Conservation (phyloP, 495 filamentous ascomycete genomes). For the Amniculicola lignicola region DNA sequence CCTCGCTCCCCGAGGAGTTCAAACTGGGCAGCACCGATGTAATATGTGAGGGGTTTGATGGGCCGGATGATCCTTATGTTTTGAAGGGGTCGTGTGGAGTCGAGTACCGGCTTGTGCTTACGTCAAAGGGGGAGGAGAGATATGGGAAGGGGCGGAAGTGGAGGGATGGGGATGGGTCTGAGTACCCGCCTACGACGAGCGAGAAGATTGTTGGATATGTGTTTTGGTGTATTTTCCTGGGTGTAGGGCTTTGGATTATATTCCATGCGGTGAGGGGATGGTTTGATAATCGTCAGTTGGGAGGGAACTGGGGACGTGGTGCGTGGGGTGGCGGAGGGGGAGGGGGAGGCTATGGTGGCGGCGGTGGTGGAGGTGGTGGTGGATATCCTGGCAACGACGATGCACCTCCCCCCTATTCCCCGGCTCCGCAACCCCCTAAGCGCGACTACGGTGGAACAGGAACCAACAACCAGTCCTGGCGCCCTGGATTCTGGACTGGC, state of each 20-base stretch:
- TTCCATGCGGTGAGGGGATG: slow-evolving; percentile 43
- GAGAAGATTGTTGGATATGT: slow-evolving; percentile 24
- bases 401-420: slow-evolving; percentile 59
- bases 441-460: slow-evolving; percentile 22
- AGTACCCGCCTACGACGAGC: slow-evolving; percentile 6
- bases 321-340: slow-evolving; percentile 54
- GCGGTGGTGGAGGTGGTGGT: slow-evolving; percentile 38
- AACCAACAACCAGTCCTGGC: slow-evolving; percentile 62
- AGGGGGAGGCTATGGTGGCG: slow-evolving; percentile 33
- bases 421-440: slow-evolving; percentile 34
- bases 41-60: slow-evolving; percentile 82
- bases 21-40: slow-evolving; percentile 90
- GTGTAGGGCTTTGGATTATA: slow-evolving; percentile 52
- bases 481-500: slow-evolving; percentile 87
- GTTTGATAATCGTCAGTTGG: background rate
- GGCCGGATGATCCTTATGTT: slow-evolving; percentile 72
- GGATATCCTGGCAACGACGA: slow-evolving; percentile 50
- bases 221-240: slow-evolving; percentile 45
- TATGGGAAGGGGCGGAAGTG: slow-evolving; percentile 44
- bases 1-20: slow-evolving; percentile 74
- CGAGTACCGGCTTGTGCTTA: slow-evolving; percentile 81
- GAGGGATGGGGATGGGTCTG: slow-evolving; percentile 18
- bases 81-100: slow-evolving; percentile 89
- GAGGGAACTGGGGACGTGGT: slow-evolving; percentile 39
- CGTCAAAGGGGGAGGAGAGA: slow-evolving; percentile 71